Conservation (phyloP, 257 asterid species). For the Ocimum tenuiflorum region DNA sequence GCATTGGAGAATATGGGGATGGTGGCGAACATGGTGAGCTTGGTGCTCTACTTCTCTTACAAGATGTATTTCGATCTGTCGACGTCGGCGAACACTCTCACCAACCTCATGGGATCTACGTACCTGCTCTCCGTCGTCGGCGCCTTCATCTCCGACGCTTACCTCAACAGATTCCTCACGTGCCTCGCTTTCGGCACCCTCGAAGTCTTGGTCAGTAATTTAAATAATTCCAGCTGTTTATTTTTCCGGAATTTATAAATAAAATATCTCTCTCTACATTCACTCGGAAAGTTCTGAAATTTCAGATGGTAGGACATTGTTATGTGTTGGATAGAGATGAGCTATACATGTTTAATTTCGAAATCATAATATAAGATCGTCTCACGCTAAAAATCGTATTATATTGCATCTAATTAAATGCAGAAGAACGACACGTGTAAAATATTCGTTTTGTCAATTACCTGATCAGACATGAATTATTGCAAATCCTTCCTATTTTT, state of each 20-base stretch:
- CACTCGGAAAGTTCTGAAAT: no score
- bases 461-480: no score
- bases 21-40: slow-evolving; percentile 53
- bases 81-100: slow-evolving; percentile 52
- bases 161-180: slow-evolving; percentile 46
- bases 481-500: no score
- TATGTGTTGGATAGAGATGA: not conserved
- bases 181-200: slow-evolving; percentile 38
- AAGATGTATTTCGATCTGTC: slow-evolving; percentile 57
- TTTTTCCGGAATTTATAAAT: no score
- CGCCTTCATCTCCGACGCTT: slow-evolving; percentile 60
- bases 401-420: no score
- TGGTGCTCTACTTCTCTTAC: slow-evolving; percentile 54
- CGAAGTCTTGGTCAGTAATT: slow-evolving; percentile 38
- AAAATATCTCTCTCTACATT: no score
- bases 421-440: no score
- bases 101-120: slow-evolving; percentile 60
- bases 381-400: no score
- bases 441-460: no score
- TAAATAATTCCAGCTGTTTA: no score
- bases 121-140: slow-evolving; percentile 54
- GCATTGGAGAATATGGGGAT: slow-evolving; percentile 59
- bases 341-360: not conserved
- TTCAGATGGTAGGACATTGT: not conserved
- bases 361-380: no score